Base-by-base conservation (phyloP, 306 rosid species). In the Ceratonia siliqua region DNA sequence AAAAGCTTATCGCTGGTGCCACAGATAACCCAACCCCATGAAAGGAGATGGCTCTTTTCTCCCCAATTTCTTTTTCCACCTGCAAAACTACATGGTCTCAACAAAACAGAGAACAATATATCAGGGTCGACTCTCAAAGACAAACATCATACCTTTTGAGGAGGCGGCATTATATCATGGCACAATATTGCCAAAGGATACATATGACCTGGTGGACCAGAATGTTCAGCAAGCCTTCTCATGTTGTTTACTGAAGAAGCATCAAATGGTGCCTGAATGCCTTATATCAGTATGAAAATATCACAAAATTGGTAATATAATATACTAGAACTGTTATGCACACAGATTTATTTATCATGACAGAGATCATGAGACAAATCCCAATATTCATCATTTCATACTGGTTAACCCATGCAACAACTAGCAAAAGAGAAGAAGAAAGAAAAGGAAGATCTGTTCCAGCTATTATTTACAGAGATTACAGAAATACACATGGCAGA, bases 151-250 rank as follows among this genome's bases (percentile, higher is more conserved):
- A 90, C 99, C 86, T 85, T 83, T 24, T 5, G 79, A 15, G 99
- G 99, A 79, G 99, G 99, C 6, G 99, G 98, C 99, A 95, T 95
- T 81, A 95, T 92, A 84, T 92, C 87, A 41, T 89, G 83, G 76
- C 99, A 90, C 78, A 92, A 63, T 73, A 95, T 67, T 59, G 97
- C 88, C 84, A 95, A 70, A 73, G 99, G 97, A 87, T 85, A 95
- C 76, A 95, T 79, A 78, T 92, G 98, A 65, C 97, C 97, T 0
- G 91, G 98, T 55, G 83, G 88, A 73, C 89, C 93, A 50, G 97
- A 90, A 85, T 95, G 88, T 71, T 95, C 90, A 22, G 79, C 83
- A 46, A 95, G 97, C 80, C 98, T 90, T 82, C 97, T 87, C 86
- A 95, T 93, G 82, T 92, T 95, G 83, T 92, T 98, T 78, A 92